Percentiles rank a stretch among this genome's conserved stretches.
phyloP scores from a whole-genome alignment of 257 asterid genomes.

The Catharanthus roseus region DNA sequence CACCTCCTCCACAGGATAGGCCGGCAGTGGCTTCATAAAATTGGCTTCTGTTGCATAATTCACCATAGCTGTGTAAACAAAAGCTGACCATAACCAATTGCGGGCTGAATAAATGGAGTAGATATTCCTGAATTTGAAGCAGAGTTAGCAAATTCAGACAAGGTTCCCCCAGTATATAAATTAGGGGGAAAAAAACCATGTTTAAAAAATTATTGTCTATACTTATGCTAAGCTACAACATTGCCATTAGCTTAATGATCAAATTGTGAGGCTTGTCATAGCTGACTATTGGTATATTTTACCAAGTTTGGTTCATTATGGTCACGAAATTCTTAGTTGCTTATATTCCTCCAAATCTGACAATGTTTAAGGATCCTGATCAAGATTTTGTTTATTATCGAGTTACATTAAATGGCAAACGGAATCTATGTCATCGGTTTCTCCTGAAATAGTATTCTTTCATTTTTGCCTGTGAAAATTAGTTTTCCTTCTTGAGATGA shows the following conservation, averaged over 20 bases:
- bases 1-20: conserved; percentile 69
- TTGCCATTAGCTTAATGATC: neutral
- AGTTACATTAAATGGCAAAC: neutral
- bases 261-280: neutral
- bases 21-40: conserved; percentile 69
- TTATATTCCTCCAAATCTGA: neutral
- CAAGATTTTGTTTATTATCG: neutral
- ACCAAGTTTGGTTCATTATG: neutral
- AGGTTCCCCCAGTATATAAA: neutral
- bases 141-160: neutral
- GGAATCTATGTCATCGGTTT: neutral
- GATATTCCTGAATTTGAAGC: conserved; percentile 35
- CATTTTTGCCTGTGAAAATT: neutral
- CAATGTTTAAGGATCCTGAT: neutral
- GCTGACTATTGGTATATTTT: neutral
- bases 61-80: conserved; percentile 63
- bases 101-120: conserved; percentile 37
- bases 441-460: neutral
- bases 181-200: neutral
- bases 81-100: conserved; percentile 73
- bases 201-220: neutral
- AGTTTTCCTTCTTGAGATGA: neutral
- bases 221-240: neutral
- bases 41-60: conserved; percentile 65
- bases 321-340: neutral